Conservation (phyloP, 257 asterid genomes). For the Solanum bulbocastanum region DNA sequence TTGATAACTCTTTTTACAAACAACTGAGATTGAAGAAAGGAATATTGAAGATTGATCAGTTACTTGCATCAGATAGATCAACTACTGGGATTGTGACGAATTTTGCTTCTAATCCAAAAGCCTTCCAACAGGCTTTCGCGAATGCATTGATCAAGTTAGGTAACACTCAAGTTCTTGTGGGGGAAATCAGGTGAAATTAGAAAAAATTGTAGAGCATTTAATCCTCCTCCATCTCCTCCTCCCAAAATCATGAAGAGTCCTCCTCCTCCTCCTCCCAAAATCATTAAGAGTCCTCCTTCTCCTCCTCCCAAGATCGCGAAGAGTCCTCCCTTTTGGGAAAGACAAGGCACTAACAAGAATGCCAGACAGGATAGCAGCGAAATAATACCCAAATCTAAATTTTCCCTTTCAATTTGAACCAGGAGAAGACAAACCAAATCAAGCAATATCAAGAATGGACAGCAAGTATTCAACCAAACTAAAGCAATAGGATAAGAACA, state of each 20-base stretch:
- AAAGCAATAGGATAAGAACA: too few relatives aligned
- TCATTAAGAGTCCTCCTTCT: not conserved
- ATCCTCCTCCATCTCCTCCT: not conserved
- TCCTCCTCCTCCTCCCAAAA: not conserved
- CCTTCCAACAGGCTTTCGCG: conserved; percentile 4
- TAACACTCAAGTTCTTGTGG: conserved; percentile 11
- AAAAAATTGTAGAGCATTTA: conserved; percentile 17
- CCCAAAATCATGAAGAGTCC: not conserved
- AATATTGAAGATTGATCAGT: conserved; percentile 54
- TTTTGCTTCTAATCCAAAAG: conserved; percentile 4
- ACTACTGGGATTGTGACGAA: conserved; percentile 11
- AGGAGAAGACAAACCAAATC: too few relatives aligned
- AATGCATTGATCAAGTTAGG: conserved; percentile 22
- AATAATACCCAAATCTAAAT: too few relatives aligned
- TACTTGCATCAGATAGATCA: conserved; percentile 32
- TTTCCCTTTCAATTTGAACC: too few relatives aligned
- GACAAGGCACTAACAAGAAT: too few relatives aligned
- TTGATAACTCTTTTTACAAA: conserved; percentile 54
- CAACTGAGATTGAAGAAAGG: conserved; percentile 43
- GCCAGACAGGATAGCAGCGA: too few relatives aligned
- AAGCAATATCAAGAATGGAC: too few relatives aligned
- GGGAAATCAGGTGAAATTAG: conserved; percentile 20
- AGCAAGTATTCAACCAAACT: too few relatives aligned
- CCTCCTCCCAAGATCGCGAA: not conserved
- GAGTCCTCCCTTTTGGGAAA: not conserved